Evolutionary conservation across 2,329 filamentous ascomycete genomes (phyloP), one percentile per base, ranked within the genome.

Genomic region (Volutella citrinella): DNA sequence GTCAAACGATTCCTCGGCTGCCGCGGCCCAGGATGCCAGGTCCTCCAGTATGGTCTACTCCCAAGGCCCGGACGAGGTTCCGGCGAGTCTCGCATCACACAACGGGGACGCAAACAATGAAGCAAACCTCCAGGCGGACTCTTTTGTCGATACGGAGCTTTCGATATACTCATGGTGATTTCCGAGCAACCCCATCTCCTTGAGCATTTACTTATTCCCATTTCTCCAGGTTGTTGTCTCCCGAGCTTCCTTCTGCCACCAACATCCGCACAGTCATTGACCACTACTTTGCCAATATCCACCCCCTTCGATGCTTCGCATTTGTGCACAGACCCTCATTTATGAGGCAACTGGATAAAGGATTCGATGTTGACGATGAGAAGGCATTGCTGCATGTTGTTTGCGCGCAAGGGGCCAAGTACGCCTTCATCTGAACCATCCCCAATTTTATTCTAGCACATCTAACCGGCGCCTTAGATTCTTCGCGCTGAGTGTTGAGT

Each of bases 321-420:
- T 64, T 64, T 52, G 59, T 64, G 13, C 61, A 64, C 32, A 61
- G 63, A 30, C 61, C 61, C 5, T 63, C 61, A 2, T 64, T 64
- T 30, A 60, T 61, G 43, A 48, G 60, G 6, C 60, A 63, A 27
- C 47, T 64, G 6, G 61, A 64, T 35, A 61, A 58, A 16, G 61
- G 61, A 0, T 52, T 63, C 27, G 49, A 52, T 7, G 54, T 47
- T 5, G 60, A 64, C 10, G 60, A 64, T 21, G 61, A 64, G 35
- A 57, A 53, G 25, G 59, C 60, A 12, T 46, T 64, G 15, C 38
- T 64, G 8, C 51, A 64, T 31, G 56, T 64, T 13, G 56, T 64
- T 4, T 64, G 61, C 22, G 61, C 60, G 5, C 61, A 64, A 16
- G 61, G 61, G 14, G 60, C 61, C 43, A 64, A 63, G 60, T 63